These are phyloP conservation scores for Canna indica DNA, from an alignment of 176 grass and related monocot species.

Conservation along the genomic window DNA sequence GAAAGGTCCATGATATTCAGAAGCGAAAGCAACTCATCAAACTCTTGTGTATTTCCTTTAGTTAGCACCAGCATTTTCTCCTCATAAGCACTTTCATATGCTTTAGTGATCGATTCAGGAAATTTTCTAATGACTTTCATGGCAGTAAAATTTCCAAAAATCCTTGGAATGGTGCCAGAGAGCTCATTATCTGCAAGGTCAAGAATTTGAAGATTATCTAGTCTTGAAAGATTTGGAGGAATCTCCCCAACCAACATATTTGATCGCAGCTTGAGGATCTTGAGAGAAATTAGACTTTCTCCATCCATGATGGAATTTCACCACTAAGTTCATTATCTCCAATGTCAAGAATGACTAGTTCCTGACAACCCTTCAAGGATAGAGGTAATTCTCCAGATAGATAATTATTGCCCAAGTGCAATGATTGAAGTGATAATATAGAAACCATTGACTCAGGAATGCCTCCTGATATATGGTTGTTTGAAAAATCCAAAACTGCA, in stretches of 20 bases:
- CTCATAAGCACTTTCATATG: too few relatives aligned
- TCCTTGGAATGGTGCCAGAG: neutral
- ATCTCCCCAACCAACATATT: constrained; percentile 26
- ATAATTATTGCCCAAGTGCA: constrained; percentile 9
- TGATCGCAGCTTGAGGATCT: neutral
- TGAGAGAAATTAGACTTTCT: neutral
- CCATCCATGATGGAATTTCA: constrained; percentile 11
- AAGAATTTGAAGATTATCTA: neutral
- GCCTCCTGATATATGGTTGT: neutral
- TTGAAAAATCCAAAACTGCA: neutral
- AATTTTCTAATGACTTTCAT: neutral
- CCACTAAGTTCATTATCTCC: constrained; percentile 8
- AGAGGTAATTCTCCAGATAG: neutral
- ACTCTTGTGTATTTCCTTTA: neutral
- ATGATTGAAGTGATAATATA: neutral
- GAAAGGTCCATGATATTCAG: neutral
- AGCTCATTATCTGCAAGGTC: constrained; percentile 12
- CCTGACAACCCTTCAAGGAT: neutral
- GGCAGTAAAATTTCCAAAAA: constrained; percentile 1
- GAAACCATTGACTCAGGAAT: neutral
- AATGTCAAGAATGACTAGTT: constrained; percentile 7
- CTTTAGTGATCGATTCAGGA: too few relatives aligned
- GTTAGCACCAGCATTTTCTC: neutral
- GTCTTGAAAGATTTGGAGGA: constrained; percentile 13
- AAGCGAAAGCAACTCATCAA: neutral